These are phyloP conservation scores for Fragaria nilgerrensis DNA, from an alignment of 306 rosid species.

Conservation along the genomic window DNA sequence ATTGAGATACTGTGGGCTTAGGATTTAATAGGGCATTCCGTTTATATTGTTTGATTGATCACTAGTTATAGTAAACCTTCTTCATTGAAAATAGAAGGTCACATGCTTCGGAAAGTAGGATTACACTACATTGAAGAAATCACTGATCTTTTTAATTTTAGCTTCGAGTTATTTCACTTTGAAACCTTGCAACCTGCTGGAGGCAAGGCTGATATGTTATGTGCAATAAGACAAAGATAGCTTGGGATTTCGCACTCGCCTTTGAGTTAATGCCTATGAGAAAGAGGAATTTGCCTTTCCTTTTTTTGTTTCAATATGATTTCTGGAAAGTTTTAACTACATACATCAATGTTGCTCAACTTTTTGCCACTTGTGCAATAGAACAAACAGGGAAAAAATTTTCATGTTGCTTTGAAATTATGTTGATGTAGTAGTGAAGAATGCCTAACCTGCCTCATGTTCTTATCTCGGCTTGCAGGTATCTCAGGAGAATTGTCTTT, in stretches of 20 bases:
- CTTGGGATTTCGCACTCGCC: neutral
- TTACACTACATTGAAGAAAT: neutral
- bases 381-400: neutral
- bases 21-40: neutral
- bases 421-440: neutral
- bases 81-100: neutral
- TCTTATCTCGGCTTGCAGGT: conserved; percentile 46
- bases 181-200: neutral
- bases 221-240: neutral
- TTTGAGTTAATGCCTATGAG: neutral
- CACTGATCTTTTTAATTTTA: neutral
- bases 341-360: neutral
- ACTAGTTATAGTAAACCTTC: neutral
- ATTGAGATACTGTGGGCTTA: neutral
- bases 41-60: neutral
- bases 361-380: neutral
- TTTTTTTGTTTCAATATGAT: neutral
- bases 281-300: neutral
- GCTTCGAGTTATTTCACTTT: neutral
- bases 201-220: neutral
- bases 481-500: conserved; percentile 81
- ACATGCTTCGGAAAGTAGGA: neutral
- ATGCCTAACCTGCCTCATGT: conserved; percentile 2
- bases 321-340: neutral
- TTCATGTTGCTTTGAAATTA: neutral